Conservation (phyloP, 2,329 filamentous ascomycete species). For the Botrytis porri region DNA sequence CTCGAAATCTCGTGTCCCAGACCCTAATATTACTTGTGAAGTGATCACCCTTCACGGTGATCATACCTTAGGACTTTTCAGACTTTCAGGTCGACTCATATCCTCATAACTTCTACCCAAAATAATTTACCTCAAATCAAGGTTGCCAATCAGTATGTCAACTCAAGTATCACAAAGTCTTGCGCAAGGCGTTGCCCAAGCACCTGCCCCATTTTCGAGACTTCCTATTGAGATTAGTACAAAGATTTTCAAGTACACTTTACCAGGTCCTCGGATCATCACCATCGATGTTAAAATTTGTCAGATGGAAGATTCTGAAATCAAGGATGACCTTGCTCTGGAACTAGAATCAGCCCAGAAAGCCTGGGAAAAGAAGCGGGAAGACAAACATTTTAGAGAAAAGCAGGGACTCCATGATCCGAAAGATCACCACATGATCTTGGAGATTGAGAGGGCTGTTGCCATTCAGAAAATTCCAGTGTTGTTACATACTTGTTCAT, state of each 20-base stretch:
- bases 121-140: neutral
- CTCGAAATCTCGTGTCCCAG: neutral
- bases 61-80: neutral
- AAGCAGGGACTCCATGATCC: neutral
- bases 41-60: neutral
- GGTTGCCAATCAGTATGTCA: neutral
- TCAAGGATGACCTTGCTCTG: neutral
- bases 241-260: neutral
- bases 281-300: neutral
- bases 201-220: too few relatives aligned
- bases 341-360: neutral
- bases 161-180: neutral
- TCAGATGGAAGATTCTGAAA: neutral
- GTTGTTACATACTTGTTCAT: neutral
- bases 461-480: neutral
- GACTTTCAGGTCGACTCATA: neutral
- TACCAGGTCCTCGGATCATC: neutral
- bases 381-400: neutral
- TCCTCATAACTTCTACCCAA: neutral
- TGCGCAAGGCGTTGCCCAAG: neutral
- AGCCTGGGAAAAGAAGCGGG: neutral
- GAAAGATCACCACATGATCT: neutral
- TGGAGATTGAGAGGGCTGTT: neutral
- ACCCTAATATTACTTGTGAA: neutral
- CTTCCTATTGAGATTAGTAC: neutral